These are phyloP conservation scores for Pseudonectria buxi DNA, from an alignment of 2,329 filamentous ascomycete genomes.

Conservation along the genomic window DNA sequence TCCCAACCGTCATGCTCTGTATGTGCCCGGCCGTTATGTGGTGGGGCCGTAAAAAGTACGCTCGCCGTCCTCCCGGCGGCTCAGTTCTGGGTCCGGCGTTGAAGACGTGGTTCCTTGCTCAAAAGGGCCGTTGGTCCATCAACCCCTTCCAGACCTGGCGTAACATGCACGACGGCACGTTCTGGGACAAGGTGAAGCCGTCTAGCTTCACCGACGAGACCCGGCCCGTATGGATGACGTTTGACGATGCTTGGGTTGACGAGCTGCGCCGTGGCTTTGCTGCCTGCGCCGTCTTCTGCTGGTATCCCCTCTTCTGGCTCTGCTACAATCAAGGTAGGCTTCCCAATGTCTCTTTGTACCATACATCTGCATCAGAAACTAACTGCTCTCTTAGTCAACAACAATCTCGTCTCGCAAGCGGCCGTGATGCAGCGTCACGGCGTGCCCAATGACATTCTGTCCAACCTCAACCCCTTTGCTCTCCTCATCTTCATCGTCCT, in stretches of 20 bases:
- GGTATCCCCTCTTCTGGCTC: slow-evolving; percentile 57
- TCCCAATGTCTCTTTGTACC: not conserved
- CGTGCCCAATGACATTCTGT: slow-evolving; percentile 69
- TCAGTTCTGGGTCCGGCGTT: slow-evolving; percentile 62
- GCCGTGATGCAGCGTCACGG: slow-evolving; percentile 60
- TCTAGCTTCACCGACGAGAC: slow-evolving; percentile 47
- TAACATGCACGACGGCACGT: slow-evolving; percentile 47
- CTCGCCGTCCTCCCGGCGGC: slow-evolving; percentile 52
- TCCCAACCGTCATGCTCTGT: slow-evolving; percentile 61
- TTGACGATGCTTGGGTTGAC: slow-evolving; percentile 74
- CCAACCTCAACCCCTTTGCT: slow-evolving; percentile 67
- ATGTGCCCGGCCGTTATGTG: slow-evolving; percentile 56
- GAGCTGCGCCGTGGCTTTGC: slow-evolving; percentile 62
- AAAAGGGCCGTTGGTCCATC: slow-evolving; percentile 61
- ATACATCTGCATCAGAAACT: slow-evolving; percentile 1
- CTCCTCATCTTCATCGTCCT: slow-evolving; percentile 70
- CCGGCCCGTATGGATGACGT: slow-evolving; percentile 66
- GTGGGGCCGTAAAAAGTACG: slow-evolving; percentile 53
- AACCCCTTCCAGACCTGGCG: slow-evolving; percentile 56
- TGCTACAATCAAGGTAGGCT: slow-evolving; percentile 38
- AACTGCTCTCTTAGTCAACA: slow-evolving; percentile 37
- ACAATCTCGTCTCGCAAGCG: slow-evolving; percentile 57
- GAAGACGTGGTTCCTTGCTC: slow-evolving; percentile 53
- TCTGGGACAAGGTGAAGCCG: slow-evolving; percentile 67
- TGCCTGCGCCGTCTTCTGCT: slow-evolving; percentile 63